These are phyloP conservation scores for Arthrobotrys pseudoclavata DNA, from an alignment of 2,329 filamentous ascomycete species.

Conservation along the genomic window DNA sequence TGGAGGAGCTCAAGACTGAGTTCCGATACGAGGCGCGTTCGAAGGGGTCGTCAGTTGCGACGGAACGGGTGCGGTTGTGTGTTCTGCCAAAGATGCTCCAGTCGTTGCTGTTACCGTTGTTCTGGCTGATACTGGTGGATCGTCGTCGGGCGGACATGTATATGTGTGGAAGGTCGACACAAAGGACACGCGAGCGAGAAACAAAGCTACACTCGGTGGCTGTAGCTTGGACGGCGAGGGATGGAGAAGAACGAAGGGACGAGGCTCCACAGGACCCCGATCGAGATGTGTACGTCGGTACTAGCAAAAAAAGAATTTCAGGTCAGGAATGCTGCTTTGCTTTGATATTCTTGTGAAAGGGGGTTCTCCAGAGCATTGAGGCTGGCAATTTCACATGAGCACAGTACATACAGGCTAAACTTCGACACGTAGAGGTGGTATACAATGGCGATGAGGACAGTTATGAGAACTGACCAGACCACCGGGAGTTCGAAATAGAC, in stretches of 20 bases:
- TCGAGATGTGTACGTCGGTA: constrained; percentile 51
- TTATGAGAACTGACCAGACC: constrained; percentile 10
- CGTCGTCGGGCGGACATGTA: constrained; percentile 58
- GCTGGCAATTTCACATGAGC: neutral
- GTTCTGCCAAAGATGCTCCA: constrained; percentile 57
- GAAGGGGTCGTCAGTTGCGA: constrained; percentile 59
- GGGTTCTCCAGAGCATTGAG: constrained; percentile 3
- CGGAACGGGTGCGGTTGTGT: constrained; percentile 54
- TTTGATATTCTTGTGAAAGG: constrained; percentile 31
- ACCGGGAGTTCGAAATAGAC: constrained; percentile 34
- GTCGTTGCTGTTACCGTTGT: constrained; percentile 46
- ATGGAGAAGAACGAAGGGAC: constrained; percentile 37
- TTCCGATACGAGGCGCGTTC: constrained; percentile 53
- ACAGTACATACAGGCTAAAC: constrained; percentile 43
- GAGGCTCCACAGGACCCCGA: constrained; percentile 43
- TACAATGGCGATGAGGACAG: constrained; percentile 23
- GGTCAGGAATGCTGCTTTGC: constrained; percentile 26
- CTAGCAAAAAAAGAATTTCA: constrained; percentile 14
- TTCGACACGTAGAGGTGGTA: constrained; percentile 25
- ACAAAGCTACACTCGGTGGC: constrained; percentile 35
- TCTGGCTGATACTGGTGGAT: constrained; percentile 59
- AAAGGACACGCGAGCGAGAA: constrained; percentile 14
- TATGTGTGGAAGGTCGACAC: neutral
- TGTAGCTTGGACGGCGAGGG: constrained; percentile 38
- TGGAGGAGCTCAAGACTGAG: constrained; percentile 55